Percentiles rank a stretch among this genome's conserved stretches.
phyloP scores from a whole-genome alignment of 1,284 basidiomycete genomes.

The Chalciporus sp. region DNA sequence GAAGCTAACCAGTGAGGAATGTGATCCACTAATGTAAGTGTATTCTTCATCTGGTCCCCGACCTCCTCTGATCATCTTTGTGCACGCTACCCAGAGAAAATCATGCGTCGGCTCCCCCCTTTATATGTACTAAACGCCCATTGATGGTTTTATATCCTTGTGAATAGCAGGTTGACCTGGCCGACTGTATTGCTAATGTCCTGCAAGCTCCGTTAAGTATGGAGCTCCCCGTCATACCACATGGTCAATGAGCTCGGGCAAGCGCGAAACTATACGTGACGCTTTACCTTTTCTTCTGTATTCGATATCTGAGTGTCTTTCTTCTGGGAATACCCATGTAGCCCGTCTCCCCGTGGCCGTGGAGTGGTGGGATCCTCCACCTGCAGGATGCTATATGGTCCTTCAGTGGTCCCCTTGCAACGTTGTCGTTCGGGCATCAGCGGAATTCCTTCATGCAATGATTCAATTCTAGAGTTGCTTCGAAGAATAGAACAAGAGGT shows the following conservation, averaged over 20 bases:
- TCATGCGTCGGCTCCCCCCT: slow-evolving; percentile 18
- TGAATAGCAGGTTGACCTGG: slow-evolving; percentile 27
- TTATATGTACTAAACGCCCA: slow-evolving; percentile 30
- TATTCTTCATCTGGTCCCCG: not conserved
- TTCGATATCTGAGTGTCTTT: slow-evolving; percentile 26
- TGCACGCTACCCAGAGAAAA: slow-evolving; percentile 12
- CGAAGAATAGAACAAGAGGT: slow-evolving; percentile 16
- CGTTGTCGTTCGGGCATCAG: slow-evolving; percentile 1
- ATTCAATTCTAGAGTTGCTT: slow-evolving; percentile 24
- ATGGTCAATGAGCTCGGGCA: slow-evolving; percentile 14
- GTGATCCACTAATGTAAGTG: slow-evolving; percentile 13
- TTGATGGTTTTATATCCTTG: slow-evolving; percentile 29
- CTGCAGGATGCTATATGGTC: slow-evolving; percentile 12
- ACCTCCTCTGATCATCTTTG: not conserved
- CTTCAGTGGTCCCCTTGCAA: slow-evolving; percentile 12
- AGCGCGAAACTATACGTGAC: slow-evolving; percentile 31
- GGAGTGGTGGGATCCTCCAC: slow-evolving; percentile 21
- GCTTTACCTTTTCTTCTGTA: slow-evolving; percentile 22
- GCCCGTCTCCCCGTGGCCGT: slow-evolving; percentile 35
- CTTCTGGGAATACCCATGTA: slow-evolving; percentile 17
- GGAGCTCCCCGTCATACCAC: slow-evolving; percentile 16
- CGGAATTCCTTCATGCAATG: not conserved
- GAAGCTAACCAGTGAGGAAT: slow-evolving; percentile 37
- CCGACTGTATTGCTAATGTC: slow-evolving; percentile 14
- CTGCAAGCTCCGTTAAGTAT: slow-evolving; percentile 8